Evolutionary conservation across 495 filamentous ascomycete genomes (phyloP), one percentile per base, ranked within the genome.

Genomic region (Aspergillus sclerotiicarbonarius): DNA sequence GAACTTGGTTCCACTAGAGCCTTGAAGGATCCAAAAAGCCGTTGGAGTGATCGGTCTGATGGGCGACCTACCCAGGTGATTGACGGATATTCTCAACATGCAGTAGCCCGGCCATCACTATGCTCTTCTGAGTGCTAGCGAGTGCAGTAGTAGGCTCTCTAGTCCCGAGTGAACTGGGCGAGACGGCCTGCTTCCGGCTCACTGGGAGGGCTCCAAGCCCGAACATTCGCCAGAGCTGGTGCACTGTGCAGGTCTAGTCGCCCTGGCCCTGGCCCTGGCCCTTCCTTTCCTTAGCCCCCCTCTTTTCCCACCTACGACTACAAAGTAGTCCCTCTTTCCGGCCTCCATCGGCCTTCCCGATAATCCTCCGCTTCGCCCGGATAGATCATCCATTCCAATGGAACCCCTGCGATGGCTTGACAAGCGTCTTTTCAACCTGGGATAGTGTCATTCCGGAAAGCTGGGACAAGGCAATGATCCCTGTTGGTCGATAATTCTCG

Each of bases 1-100:
- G 12, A 6, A 41, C 37, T 6, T 12, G 12, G 37, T 12, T n/a
- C 5, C 6, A 13, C 9, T 12, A 3, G 37, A 41, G 37, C n/a
- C n/a, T n/a, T 6, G 5, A 12, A 41, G 37, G 33, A 35, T 9
- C 9, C 31, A 9, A 35, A 48, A 16, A 29, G 50, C 49, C 56
- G 56, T 53, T 58, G 56, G 37, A 31, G 44, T 45, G 56, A 53
- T 39, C 51, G 47, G 49, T 58, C 49, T 47, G 43, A 29, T 49
- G 13, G 37, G 37, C 15, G 15, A 2, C 10, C 9, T 41, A n/a
- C 15, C 37, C 54, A 44, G 18, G 31, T 21, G 18, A 16, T 48
- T 52, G 56, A 46, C 45, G 31, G 37, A 35, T 58, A 39, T 46
- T 45, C 25, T 35, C 15, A 46, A 12, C 30, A 19, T 58, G 56